Percentiles rank a stretch among this genome's conserved stretches.
These are phyloP conservation scores for Tylopilus intermedius DNA, from an alignment of 768 basidiomycete genomes.

Conservation along the genomic window DNA sequence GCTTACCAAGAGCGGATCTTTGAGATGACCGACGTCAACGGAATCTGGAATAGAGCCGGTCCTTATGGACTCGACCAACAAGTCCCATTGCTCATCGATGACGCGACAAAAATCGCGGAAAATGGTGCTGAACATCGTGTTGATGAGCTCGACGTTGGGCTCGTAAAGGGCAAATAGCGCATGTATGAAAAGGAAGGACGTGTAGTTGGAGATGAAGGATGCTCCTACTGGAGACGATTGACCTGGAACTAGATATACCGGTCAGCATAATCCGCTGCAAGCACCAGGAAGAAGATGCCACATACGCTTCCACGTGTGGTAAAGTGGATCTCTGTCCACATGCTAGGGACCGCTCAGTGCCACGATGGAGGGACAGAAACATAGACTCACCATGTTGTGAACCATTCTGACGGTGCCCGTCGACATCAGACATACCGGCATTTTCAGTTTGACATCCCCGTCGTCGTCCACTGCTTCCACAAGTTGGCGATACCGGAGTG, in stretches of 20 bases:
- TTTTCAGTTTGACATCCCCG: conserved; percentile 8
- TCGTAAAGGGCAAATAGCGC: conserved; percentile 21
- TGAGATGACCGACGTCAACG: conserved; percentile 11
- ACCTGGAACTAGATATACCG: conserved; percentile 6
- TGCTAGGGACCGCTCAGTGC: conserved; percentile 7
- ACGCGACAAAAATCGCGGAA: conserved; percentile 20
- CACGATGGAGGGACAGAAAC: not conserved
- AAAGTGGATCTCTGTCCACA: conserved; percentile 11
- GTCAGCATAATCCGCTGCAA: not conserved
- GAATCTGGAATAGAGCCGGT: conserved; percentile 14
- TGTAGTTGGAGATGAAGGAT: conserved; percentile 20
- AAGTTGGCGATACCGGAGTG: conserved; percentile 15
- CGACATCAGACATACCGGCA: conserved; percentile 20
- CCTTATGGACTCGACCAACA: conserved; percentile 15
- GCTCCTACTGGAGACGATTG: conserved; percentile 14
- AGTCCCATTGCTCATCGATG: conserved; percentile 22
- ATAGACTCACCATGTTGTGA: conserved; percentile 12
- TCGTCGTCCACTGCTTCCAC: conserved; percentile 8
- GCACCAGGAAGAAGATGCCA: too few relatives aligned
- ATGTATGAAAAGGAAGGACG: conserved; percentile 21
- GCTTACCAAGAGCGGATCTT: conserved; percentile 9
- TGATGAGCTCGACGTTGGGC: conserved; percentile 18
- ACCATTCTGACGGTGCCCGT: conserved; percentile 22
- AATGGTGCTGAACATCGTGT: conserved; percentile 19
- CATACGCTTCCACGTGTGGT: conserved; percentile 8